Conservation (phyloP, 2,329 filamentous ascomycete genomes). For the Talaromyces albobiverticillius region DNA sequence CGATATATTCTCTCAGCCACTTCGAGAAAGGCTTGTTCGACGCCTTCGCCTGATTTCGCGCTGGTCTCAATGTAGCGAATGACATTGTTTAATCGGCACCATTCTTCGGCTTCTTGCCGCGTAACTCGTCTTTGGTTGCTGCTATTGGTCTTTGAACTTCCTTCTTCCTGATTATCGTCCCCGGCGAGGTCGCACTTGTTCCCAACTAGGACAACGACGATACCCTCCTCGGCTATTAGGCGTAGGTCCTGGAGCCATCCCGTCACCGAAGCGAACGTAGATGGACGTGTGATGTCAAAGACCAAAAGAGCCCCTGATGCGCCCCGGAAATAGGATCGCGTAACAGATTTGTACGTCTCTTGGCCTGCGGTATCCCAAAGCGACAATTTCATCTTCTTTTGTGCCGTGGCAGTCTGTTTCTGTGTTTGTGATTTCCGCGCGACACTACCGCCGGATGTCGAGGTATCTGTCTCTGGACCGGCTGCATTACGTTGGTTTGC, state of each 20-base stretch:
- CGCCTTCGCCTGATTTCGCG: slow-evolving; percentile 91
- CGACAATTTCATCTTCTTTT: slow-evolving; percentile 86
- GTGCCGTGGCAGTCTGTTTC: slow-evolving; percentile 31
- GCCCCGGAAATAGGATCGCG: slow-evolving; percentile 87
- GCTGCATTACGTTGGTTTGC: background rate
- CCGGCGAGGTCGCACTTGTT: slow-evolving; percentile 80
- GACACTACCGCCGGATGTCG: background rate
- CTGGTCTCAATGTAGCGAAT: slow-evolving; percentile 94
- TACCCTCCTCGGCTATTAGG: slow-evolving; percentile 92
- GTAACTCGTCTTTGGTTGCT: slow-evolving; percentile 69
- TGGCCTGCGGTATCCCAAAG: slow-evolving; percentile 97
- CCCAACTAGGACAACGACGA: slow-evolving; percentile 89
- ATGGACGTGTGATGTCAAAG: slow-evolving; percentile 84
- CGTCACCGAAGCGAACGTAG: slow-evolving; percentile 83
- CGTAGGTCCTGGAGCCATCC: slow-evolving; percentile 92
- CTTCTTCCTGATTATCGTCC: no score
- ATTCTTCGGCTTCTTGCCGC: slow-evolving; percentile 78
- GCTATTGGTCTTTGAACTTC: no score
- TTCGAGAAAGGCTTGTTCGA: slow-evolving; percentile 88
- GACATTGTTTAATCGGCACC: slow-evolving; percentile 81
- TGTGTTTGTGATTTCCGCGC: slow-evolving; percentile 26
- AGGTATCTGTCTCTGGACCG: background rate
- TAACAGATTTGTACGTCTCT: slow-evolving; percentile 96
- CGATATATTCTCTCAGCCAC: slow-evolving; percentile 94
- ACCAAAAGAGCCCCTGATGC: slow-evolving; percentile 77